phyloP scores from a whole-genome alignment of 129 eudicot genomes.

The Centaurea solstitialis region DNA sequence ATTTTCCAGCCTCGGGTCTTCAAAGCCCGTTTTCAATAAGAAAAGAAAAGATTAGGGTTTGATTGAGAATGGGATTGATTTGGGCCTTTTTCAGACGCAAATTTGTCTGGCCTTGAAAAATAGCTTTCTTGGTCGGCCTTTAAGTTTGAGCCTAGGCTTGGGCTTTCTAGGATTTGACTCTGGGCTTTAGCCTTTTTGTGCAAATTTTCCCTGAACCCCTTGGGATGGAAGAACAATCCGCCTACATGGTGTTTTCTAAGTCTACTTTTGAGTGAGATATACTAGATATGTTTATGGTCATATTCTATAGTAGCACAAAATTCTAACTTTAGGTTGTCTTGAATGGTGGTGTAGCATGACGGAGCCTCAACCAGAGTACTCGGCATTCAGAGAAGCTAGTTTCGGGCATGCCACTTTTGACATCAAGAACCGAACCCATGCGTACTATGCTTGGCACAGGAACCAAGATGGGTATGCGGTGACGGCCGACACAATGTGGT shows the following conservation, averaged over 20 bases:
- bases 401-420: constrained; percentile 75
- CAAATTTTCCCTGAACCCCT: not conserved
- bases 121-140: not conserved
- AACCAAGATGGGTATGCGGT: constrained; percentile 82
- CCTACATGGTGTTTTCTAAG: not conserved
- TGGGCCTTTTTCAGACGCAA: not conserved
- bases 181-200: not conserved
- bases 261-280: not conserved
- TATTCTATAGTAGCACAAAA: not conserved
- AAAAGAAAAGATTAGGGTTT: not conserved
- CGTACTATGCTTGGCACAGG: constrained; percentile 75
- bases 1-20: no score
- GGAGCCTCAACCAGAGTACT: constrained; percentile 86
- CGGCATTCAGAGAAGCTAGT: constrained; percentile 87
- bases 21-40: not conserved
- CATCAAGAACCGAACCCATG: constrained; percentile 80
- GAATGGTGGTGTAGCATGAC: constrained; percentile 58
- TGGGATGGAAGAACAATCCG: not conserved
- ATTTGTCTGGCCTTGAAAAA: not conserved
- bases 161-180: not conserved
- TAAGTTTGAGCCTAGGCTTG: not conserved
- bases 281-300: not conserved
- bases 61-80: not conserved
- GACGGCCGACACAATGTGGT: constrained; percentile 71
- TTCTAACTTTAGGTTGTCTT: constrained; percentile 6